Evolutionary conservation across 202 grass and related monocot genomes (phyloP).

Genomic region (Hordeum pubiflorum): DNA sequence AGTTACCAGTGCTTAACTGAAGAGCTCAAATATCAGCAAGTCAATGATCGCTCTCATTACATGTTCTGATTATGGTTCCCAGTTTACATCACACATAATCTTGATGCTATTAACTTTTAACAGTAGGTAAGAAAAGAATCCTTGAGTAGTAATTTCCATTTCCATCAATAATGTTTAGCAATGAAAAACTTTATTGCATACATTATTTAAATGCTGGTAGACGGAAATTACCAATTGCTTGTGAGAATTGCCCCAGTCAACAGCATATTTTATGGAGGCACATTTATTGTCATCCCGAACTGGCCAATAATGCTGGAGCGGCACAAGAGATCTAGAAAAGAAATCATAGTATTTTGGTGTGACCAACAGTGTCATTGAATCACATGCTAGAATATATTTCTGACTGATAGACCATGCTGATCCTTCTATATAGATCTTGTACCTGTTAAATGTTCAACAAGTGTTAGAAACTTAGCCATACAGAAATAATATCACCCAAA

Average conservation of each 20-base stretch:
- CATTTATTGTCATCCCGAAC: conserved; percentile 61
- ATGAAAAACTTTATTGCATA: neutral
- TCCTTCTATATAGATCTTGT: conserved; percentile 92
- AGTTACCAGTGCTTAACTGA: neutral
- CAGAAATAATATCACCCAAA: neutral
- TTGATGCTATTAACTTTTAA: neutral
- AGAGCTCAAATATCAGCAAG: neutral
- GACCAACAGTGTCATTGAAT: conserved; percentile 74
- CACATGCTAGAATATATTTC: conserved; percentile 91
- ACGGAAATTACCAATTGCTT: conserved; percentile 53
- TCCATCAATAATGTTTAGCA: conserved; percentile 10
- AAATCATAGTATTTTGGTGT: conserved; percentile 82
- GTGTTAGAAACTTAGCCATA: neutral
- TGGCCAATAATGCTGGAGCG: conserved; percentile 81
- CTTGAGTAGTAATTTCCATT: neutral
- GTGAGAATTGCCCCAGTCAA: conserved; percentile 91
- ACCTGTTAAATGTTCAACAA: conserved; percentile 33
- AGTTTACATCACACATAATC: neutral
- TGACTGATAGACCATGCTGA: conserved; percentile 83
- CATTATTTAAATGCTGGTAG: conserved; percentile 3
- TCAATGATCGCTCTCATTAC: neutral
- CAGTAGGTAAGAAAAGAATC: neutral
- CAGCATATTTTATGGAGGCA: conserved; percentile 74
- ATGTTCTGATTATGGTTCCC: neutral
- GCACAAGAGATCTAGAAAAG: conserved; percentile 72